phyloP scores from a whole-genome alignment of 2,329 filamentous ascomycete species.

The Phialophora tarda region DNA sequence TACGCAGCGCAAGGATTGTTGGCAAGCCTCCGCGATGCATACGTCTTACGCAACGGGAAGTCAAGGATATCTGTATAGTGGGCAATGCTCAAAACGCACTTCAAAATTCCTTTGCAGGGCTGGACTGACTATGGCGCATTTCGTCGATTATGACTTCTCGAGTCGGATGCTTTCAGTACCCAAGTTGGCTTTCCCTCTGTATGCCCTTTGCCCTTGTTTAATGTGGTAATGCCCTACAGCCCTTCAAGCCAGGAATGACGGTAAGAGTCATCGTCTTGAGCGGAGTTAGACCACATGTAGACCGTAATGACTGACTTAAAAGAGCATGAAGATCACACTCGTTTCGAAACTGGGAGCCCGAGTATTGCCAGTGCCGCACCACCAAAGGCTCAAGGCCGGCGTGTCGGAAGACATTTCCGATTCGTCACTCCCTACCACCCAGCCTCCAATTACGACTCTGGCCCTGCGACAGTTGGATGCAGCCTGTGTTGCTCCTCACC shows the following conservation, averaged over 20 bases:
- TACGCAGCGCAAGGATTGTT: conserved; percentile 5
- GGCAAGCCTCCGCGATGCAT: background rate
- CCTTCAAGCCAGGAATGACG: background rate
- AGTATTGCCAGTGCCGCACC: background rate
- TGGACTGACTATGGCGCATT: background rate
- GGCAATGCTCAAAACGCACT: background rate
- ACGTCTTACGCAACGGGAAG: background rate
- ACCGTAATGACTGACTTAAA: background rate
- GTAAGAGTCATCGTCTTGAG: background rate
- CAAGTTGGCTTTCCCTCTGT: background rate
- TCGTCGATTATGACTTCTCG: background rate
- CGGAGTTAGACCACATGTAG: background rate
- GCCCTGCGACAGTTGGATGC: background rate
- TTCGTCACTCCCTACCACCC: background rate
- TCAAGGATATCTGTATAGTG: background rate
- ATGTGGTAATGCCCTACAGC: background rate
- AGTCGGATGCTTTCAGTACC: background rate
- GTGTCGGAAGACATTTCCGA: conserved; percentile 9
- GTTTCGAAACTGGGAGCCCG: background rate
- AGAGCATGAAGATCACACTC: background rate
- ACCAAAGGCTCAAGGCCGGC: no score
- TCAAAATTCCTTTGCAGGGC: background rate
- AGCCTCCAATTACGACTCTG: conserved; percentile 17
- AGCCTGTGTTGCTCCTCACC: background rate
- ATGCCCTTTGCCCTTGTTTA: background rate